Base-by-base conservation (phyloP, 257 asterid genomes). In the Echium plantagineum region DNA sequence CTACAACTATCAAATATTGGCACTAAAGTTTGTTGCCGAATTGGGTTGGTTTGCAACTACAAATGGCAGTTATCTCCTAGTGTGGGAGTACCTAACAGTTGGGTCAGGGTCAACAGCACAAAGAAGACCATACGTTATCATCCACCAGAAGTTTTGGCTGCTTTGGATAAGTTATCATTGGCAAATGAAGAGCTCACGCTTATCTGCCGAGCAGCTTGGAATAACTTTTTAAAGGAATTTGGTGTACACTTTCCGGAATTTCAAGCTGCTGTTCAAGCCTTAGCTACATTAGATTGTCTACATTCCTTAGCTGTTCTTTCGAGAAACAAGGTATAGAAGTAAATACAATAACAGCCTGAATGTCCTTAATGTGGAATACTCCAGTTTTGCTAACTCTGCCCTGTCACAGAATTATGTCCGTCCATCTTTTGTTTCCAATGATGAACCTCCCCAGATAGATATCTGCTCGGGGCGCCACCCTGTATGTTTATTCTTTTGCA, bases 81-180 rank as follows among this genome's bases (percentile, higher is more conserved):
- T 65, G 77, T 72, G 65, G 75, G 74, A 74, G 85, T 81, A 62
- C 98, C 98, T 62, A 63, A 82, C 59, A 75, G 81, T 71, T 88
- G 98, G 98, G 79, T 88, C 68, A 91, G 85, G 81, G 81, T 88
- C 62, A 91, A 85, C 72, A 88, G 96, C 67, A 91, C 96, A 22
- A 85, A 85, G 75, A 85, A 81, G 78, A 72, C 79, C 63, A 74
- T 82, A 75, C 85, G 98, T 30, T 91, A 91, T 68, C 96, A 91
- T 59, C 87, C 98, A 22, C 94, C 87, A 46, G 88, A 84, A 72
- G 94, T 91, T 62, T 62, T 77, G 74, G 58, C 42, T 18, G 85
- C 84, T 54, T 65, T 88, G 65, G 89, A 88, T 71, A 82, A 80
- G 67, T 77, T 88, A 70, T 72, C 80, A 46, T 78, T 91, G 74